Base-by-base conservation (phyloP, 257 asterid genomes). In the Dorcoceras hygrometricum region DNA sequence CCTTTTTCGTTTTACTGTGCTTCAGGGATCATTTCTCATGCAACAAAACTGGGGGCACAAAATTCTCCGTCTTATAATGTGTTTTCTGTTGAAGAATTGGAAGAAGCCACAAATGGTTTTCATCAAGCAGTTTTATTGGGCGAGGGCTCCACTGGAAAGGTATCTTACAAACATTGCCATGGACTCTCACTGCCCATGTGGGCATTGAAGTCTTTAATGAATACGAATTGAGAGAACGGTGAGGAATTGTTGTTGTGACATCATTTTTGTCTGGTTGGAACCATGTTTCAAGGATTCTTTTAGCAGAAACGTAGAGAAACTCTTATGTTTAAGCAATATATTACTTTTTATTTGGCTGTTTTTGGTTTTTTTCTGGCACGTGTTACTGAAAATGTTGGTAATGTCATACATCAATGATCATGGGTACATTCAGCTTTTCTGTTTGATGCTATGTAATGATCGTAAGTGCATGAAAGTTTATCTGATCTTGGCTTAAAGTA, bases 91-190 rank as follows among this genome's bases (percentile, higher is more conserved):
- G 84, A 76, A 69, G 93, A 89, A 63, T 79, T 92, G 76, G 79
- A 78, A 75, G 95, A 86, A 72, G 98, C 98, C 63, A 87, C 98
- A 0, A 60, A 72, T 65, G 58, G 80, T 75, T 92, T 92, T 66
- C 89, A 89, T 71, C 80, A 75, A 66, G 83, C 92, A 23, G 70
- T 83, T 32, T 81, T 86, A 65, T 66, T 89, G 78, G 97, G 97
- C 57, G 93, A 87, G 81, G 92, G 96, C 55, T 81, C 96, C 51
- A 63, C 85, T 25, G 98, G 98, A 66, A 89, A 92, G 95, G 98
- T 92, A 77, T 43, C 58, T 19, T n/a, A n/a, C 55, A 20, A 71
- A 24, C n/a, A 55, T 61, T 70, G 50, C 56, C 72, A 34, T 32
- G 60, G 54, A 34, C 61, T 62, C 62, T 65, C 39, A 43, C 23